These are phyloP conservation scores for Populus pruinosa DNA, from an alignment of 345 rosid species.

Conservation along the genomic window DNA sequence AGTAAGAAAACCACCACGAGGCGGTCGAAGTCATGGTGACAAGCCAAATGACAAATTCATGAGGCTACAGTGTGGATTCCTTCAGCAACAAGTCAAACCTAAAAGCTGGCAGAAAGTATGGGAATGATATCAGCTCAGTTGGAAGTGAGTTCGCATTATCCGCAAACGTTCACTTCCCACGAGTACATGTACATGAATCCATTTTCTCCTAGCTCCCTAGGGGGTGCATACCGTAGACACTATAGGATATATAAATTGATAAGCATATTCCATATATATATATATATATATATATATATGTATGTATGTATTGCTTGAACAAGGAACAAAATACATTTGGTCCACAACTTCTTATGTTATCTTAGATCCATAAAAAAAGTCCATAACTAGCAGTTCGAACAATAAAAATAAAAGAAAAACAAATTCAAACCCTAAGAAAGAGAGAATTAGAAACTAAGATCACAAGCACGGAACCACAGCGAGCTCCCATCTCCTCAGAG, in stretches of 20 bases:
- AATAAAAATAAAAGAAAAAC: neutral
- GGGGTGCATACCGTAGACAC: neutral
- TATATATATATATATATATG: neutral
- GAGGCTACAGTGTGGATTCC: neutral
- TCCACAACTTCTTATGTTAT: constrained; percentile 8
- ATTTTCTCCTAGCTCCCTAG: neutral
- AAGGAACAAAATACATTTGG: neutral
- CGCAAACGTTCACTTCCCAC: neutral
- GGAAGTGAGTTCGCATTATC: neutral
- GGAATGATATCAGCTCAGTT: constrained; percentile 16
- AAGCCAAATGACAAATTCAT: neutral
- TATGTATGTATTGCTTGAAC: neutral
- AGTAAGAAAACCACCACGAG: neutral
- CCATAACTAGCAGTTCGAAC: neutral
- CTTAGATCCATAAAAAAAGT: neutral
- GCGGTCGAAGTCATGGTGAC: neutral
- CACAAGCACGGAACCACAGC: neutral
- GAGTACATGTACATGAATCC: neutral
- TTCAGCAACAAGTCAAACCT: constrained; percentile 17
- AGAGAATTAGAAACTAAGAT: constrained; percentile 11
- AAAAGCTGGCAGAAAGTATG: constrained; percentile 23
- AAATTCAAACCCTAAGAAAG: constrained; percentile 2
- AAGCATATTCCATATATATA: constrained; percentile 1
- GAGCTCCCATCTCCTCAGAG: neutral
- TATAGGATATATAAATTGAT: neutral